Percentiles rank a stretch among this genome's conserved stretches.
These are phyloP conservation scores for Geotrichum bryndzae DNA, from an alignment of 1,139 yeast species.

Conservation along the genomic window DNA sequence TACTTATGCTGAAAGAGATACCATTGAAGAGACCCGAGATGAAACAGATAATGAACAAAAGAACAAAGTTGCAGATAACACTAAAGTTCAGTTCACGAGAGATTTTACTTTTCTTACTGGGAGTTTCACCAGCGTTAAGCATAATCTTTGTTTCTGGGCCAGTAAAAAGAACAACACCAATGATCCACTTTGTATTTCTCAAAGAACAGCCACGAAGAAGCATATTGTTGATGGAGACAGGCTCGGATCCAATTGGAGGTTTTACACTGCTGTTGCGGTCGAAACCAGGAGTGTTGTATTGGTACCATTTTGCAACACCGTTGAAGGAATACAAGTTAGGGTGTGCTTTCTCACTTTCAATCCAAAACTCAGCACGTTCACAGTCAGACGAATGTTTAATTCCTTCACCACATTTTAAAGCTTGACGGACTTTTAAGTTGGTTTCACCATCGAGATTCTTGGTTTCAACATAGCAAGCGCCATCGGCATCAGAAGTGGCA, in stretches of 20 bases:
- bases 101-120: conserved; percentile 79
- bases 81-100: conserved; percentile 78
- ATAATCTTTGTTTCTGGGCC: conserved; percentile 90
- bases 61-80: conserved; percentile 68
- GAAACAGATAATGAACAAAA: conserved; percentile 73
- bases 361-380: conserved; percentile 68
- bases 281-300: conserved; percentile 19
- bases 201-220: conserved; percentile 82
- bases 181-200: conserved; percentile 32
- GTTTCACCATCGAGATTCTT: conserved; percentile 96
- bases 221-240: conserved; percentile 72
- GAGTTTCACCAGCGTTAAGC: conserved; percentile 89
- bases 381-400: conserved; percentile 66
- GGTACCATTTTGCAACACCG: conserved; percentile 65
- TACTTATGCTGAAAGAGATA: conserved; percentile 48
- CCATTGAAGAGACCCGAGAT: conserved; percentile 83
- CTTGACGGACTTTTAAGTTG: conserved; percentile 73
- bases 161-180: conserved; percentile 85
- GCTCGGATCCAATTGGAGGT: conserved; percentile 43
- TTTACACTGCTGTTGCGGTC: conserved; percentile 19
- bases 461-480: conserved; percentile 89
- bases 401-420: conserved; percentile 62
- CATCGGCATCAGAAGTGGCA: conserved; percentile 81
- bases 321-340: conserved; percentile 76
- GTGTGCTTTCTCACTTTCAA: conserved; percentile 92